phyloP scores from a whole-genome alignment of 2,329 filamentous ascomycete genomes.

The Drechslera avenae region DNA sequence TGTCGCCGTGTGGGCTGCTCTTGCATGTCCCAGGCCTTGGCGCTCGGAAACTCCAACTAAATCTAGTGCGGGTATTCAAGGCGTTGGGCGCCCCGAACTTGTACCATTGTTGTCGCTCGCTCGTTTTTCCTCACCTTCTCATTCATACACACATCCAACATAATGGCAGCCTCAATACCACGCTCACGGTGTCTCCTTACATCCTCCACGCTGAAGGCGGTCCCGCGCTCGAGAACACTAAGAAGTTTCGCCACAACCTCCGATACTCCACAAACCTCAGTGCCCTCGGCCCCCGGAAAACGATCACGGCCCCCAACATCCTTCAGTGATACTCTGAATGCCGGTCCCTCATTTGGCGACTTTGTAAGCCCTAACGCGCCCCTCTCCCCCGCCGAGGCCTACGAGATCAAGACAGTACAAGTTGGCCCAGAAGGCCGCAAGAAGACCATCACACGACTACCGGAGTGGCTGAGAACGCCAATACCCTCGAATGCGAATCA shows the following conservation, averaged over 20 bases:
- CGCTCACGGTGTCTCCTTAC: slow-evolving; percentile 41
- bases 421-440: slow-evolving; percentile 66
- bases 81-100: slow-evolving; percentile 7
- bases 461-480: slow-evolving; percentile 94
- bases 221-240: slow-evolving; percentile 24
- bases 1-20: slow-evolving; percentile 40
- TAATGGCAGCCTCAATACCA: slow-evolving; percentile 42
- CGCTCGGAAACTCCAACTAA: slow-evolving; percentile 10
- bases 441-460: slow-evolving; percentile 74
- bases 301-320: slow-evolving; percentile 54
- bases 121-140: background rate
- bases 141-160: slow-evolving; percentile 2
- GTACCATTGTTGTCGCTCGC: slow-evolving; percentile 9
- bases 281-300: slow-evolving; percentile 30
- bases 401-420: slow-evolving; percentile 65
- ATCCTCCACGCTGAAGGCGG: slow-evolving; percentile 23
- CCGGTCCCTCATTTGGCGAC: slow-evolving; percentile 67
- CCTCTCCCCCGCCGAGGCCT: slow-evolving; percentile 58
- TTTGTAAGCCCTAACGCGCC: slow-evolving; percentile 59
- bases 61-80: slow-evolving; percentile 22
- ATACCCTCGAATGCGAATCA: slow-evolving; percentile 80
- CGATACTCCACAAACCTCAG: slow-evolving; percentile 30
- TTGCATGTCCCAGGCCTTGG: slow-evolving; percentile 13
- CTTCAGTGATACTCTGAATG: slow-evolving; percentile 68
- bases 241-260: slow-evolving; percentile 44